phyloP scores from a whole-genome alignment of 2,329 filamentous ascomycete species.

The Cryphonectria parasitica region DNA sequence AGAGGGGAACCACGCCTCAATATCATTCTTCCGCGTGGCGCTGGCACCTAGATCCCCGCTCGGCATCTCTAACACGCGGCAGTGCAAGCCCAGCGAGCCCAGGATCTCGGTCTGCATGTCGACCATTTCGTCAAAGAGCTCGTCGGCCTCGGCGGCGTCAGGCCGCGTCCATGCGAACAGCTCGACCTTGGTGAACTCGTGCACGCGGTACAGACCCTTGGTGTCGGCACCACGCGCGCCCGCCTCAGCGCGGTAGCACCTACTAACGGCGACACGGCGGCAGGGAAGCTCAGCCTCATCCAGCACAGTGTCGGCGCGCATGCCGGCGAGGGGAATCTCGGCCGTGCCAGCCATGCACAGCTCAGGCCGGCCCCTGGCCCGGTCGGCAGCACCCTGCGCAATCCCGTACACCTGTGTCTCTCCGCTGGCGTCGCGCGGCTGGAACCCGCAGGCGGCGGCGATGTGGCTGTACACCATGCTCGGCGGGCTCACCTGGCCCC shows the following conservation, averaged over 20 bases:
- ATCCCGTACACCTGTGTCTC: slow-evolving; percentile 92
- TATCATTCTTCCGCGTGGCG: slow-evolving; percentile 85
- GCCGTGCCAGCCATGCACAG: slow-evolving; percentile 84
- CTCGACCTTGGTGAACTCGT: slow-evolving; percentile 98
- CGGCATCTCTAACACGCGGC: slow-evolving; percentile 92
- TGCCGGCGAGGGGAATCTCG: slow-evolving; percentile 91
- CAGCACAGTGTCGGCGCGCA: slow-evolving; percentile 77
- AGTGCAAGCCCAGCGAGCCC: slow-evolving; percentile 74
- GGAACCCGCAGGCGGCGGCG: slow-evolving; percentile 88
- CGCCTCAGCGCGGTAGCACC: slow-evolving; percentile 96
- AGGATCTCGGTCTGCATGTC: slow-evolving; percentile 86
- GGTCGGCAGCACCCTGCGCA: slow-evolving; percentile 67
- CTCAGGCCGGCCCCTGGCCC: slow-evolving; percentile 64
- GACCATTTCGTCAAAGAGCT: slow-evolving; percentile 83
- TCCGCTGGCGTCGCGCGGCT: slow-evolving; percentile 85
- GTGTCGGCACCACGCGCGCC: slow-evolving; percentile 88
- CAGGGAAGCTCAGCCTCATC: slow-evolving; percentile 69
- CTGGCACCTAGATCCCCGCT: slow-evolving; percentile 85
- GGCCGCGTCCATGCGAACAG: slow-evolving; percentile 90
- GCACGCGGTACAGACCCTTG: slow-evolving; percentile 93
- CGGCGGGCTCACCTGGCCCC: slow-evolving; percentile 81
- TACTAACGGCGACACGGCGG: slow-evolving; percentile 80
- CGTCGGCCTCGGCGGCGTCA: slow-evolving; percentile 50
- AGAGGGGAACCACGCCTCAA: slow-evolving; percentile 92
- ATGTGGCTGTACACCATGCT: slow-evolving; percentile 93